Evolutionary conservation across 495 filamentous ascomycete genomes (phyloP).

Genomic region (Tuber aestivum): DNA sequence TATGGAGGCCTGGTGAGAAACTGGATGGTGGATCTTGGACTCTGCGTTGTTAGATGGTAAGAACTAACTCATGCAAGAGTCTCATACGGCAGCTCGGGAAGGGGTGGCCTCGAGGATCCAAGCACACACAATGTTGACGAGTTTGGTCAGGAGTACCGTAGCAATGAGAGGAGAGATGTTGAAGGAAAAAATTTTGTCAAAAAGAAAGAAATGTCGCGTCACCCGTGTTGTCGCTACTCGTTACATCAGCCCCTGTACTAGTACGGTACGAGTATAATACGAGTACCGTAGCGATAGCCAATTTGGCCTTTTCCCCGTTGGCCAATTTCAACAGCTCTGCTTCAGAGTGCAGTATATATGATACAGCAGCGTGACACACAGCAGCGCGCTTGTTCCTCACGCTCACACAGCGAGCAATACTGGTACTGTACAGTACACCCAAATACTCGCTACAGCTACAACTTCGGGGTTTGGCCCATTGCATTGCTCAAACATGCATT

Average conservation of each 20-base stretch:
- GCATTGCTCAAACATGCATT: background rate
- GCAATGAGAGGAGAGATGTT: background rate
- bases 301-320: background rate
- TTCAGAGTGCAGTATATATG: no score
- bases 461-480: background rate
- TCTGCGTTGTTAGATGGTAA: background rate
- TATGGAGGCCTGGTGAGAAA: background rate
- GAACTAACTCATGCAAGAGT: background rate
- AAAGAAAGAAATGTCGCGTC: conserved; percentile 2
- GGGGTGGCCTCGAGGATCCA: background rate
- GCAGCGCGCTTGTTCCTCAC: background rate
- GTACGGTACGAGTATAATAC: no score
- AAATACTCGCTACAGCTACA: background rate
- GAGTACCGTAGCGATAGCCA: background rate
- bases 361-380: background rate
- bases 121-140: background rate
- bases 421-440: background rate
- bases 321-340: background rate
- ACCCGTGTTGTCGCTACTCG: background rate
- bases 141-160: background rate
- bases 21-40: background rate
- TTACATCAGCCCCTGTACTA: background rate
- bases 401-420: no score
- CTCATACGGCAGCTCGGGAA: background rate
- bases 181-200: background rate